Conservation (phyloP, 2,329 filamentous ascomycete species). For the Colletotrichum sp. region DNA sequence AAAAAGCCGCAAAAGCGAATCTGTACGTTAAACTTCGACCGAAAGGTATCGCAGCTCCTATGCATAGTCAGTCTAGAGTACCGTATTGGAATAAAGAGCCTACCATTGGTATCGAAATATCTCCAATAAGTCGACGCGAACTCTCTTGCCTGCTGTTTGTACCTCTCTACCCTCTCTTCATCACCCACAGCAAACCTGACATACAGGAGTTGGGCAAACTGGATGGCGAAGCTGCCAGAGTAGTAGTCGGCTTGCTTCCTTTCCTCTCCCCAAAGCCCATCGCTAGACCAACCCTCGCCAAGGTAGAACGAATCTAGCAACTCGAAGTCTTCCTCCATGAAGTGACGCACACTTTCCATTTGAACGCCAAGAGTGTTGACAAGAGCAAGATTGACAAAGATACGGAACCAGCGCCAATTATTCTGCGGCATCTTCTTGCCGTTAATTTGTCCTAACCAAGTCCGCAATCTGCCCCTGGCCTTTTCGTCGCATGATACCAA, state of each 20-base stretch:
- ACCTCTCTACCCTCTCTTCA: constrained; percentile 35
- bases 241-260: constrained; percentile 49
- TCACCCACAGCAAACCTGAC: constrained; percentile 40
- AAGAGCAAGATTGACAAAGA: constrained; percentile 47
- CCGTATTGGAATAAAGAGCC: neutral
- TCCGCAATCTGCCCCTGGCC: constrained; percentile 32
- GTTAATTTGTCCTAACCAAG: constrained; percentile 44
- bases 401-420: constrained; percentile 52
- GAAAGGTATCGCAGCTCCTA: constrained; percentile 52
- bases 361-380: constrained; percentile 38
- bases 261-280: constrained; percentile 42
- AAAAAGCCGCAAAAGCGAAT: constrained; percentile 49
- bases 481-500: constrained; percentile 26
- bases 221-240: constrained; percentile 51
- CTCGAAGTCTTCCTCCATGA: constrained; percentile 40
- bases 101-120: constrained; percentile 46
- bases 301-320: constrained; percentile 44
- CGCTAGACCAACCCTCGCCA: constrained; percentile 45
- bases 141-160: constrained; percentile 36
- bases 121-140: constrained; percentile 44
- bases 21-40: constrained; percentile 50
- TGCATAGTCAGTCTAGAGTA: neutral
- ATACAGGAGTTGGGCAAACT: constrained; percentile 48
- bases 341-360: constrained; percentile 29
- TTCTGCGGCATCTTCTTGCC: constrained; percentile 42